These are phyloP conservation scores for Coemansia reversa DNA, from an alignment of 192 early-diverging fungal genomes.

Conservation along the genomic window DNA sequence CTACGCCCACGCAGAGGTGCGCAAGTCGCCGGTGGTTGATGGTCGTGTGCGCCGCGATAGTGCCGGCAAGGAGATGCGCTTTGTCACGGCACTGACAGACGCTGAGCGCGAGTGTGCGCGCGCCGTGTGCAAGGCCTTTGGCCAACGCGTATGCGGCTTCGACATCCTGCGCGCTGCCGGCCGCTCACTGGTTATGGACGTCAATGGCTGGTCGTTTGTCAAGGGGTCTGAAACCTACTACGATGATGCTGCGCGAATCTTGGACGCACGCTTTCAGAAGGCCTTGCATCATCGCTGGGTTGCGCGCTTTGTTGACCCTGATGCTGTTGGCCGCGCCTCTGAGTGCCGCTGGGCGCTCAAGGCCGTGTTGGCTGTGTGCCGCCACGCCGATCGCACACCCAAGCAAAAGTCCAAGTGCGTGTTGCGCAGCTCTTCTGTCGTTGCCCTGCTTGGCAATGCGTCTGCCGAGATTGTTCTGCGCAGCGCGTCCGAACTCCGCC, in stretches of 20 bases:
- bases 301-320: slow-evolving; percentile 60
- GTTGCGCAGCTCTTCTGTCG: slow-evolving; percentile 69
- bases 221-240: slow-evolving; percentile 95
- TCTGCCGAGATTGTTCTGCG: slow-evolving; percentile 82
- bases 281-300: slow-evolving; percentile 61
- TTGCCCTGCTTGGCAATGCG: slow-evolving; percentile 65
- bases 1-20: slow-evolving; percentile 94
- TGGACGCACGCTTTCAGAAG: slow-evolving; percentile 76
- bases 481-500: slow-evolving; percentile 45
- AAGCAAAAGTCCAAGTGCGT: slow-evolving; percentile 96
- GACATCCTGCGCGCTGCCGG: slow-evolving; percentile 80
- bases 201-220: slow-evolving; percentile 99
- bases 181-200: slow-evolving; percentile 92
- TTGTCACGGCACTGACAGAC: slow-evolving; percentile 75
- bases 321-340: slow-evolving; percentile 39
- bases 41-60: slow-evolving; percentile 92
- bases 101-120: slow-evolving; percentile 79
- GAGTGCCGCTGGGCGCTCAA: slow-evolving; percentile 91
- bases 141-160: slow-evolving; percentile 94
- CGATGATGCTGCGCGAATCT: slow-evolving; percentile 73
- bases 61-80: slow-evolving; percentile 97
- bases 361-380: slow-evolving; percentile 87
- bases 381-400: slow-evolving; percentile 95
- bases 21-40: slow-evolving; percentile 96
- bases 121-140: slow-evolving; percentile 76